Percentiles rank a stretch among this genome's conserved stretches.
Conservation (phyloP, 805 yeast species). For the Metschnikowia corniflorae region DNA sequence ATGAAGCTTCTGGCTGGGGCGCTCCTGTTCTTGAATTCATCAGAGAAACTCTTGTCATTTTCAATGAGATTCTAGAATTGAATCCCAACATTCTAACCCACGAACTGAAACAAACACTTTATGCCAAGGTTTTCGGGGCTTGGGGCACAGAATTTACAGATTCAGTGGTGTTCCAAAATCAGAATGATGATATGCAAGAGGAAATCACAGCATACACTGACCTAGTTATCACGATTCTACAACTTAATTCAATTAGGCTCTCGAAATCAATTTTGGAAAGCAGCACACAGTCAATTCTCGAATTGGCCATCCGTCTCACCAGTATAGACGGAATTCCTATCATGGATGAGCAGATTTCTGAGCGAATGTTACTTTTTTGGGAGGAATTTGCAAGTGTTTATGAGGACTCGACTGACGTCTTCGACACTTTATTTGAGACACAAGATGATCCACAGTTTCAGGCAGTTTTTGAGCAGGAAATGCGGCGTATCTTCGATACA, state of each 20-base stretch:
- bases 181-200: constrained; percentile 27
- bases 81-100: constrained; percentile 40
- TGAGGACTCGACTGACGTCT: constrained; percentile 16
- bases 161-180: constrained; percentile 26
- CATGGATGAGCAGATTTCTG: constrained; percentile 52
- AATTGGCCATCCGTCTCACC: constrained; percentile 51
- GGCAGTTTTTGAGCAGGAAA: constrained; percentile 25
- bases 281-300: constrained; percentile 38
- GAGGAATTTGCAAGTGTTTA: constrained; percentile 57
- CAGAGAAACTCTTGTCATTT: constrained; percentile 22
- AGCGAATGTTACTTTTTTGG: constrained; percentile 64
- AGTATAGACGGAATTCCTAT: constrained; percentile 56
- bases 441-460: constrained; percentile 14
- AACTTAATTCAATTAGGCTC: constrained; percentile 43
- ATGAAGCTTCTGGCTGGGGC: background rate
- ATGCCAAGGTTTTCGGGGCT: constrained; percentile 37
- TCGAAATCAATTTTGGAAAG: constrained; percentile 37
- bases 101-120: constrained; percentile 26
- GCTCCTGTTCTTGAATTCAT: constrained; percentile 19
- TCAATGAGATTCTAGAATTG: constrained; percentile 45
- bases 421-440: constrained; percentile 18
- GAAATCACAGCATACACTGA: constrained; percentile 42
- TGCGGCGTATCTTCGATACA: constrained; percentile 41
- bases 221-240: constrained; percentile 45
- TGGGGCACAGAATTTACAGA: constrained; percentile 46